phyloP scores from a whole-genome alignment of 257 asterid genomes.

The Cynanchum wilfordii region DNA sequence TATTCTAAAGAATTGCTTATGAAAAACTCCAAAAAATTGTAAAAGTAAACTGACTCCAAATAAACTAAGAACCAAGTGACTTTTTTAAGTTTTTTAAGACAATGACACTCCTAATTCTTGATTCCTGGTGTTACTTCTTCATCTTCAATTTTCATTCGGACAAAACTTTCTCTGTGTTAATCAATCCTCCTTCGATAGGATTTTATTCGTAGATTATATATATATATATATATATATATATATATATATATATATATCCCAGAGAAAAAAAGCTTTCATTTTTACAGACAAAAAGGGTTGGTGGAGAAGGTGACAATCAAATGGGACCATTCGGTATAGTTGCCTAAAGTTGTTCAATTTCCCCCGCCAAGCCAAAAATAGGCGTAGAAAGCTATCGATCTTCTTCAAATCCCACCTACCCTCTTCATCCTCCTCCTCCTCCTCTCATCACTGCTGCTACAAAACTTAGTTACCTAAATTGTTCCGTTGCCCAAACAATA shows the following conservation, averaged over 20 bases:
- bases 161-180: background rate
- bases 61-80: background rate
- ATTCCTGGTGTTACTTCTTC: background rate
- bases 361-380: constrained; percentile 14
- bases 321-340: background rate
- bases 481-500: background rate
- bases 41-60: background rate
- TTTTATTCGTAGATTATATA: too few relatives aligned
- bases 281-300: constrained; percentile 14
- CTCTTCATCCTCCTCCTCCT: constrained; percentile 1
- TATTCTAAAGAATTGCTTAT: background rate
- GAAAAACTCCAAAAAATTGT: background rate
- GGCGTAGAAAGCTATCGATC: background rate
- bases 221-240: too few relatives aligned
- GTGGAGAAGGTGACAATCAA: constrained; percentile 17
- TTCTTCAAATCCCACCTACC: constrained; percentile 9
- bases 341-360: background rate
- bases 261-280: background rate
- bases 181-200: background rate
- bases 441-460: background rate
- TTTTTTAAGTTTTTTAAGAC: too few relatives aligned
- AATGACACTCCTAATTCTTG: background rate
- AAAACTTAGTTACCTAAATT: background rate
- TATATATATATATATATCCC: too few relatives aligned
- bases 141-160: background rate